These are phyloP conservation scores for Rhodamnia rubescens DNA, from an alignment of 345 rosid species.

Conservation along the genomic window DNA sequence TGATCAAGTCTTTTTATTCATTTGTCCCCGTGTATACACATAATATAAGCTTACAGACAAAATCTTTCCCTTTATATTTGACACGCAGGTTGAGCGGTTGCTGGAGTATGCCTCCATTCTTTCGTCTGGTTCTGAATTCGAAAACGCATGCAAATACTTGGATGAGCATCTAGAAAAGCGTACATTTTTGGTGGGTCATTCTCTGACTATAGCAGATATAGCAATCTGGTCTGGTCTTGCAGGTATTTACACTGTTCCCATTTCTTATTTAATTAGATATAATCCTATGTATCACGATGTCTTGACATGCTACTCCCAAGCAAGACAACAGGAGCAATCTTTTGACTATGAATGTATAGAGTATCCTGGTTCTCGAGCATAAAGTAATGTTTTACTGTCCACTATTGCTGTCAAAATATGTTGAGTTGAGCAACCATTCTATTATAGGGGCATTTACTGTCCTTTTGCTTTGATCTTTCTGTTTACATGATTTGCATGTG, in stretches of 20 bases:
- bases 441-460: background rate
- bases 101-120: constrained; percentile 58
- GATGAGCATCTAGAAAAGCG: constrained; percentile 36
- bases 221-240: constrained; percentile 85
- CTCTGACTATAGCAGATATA: constrained; percentile 67
- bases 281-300: background rate
- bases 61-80: background rate
- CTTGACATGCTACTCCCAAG: background rate
- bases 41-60: background rate
- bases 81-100: constrained; percentile 70
- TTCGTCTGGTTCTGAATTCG: constrained; percentile 73
- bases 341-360: background rate
- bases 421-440: background rate
- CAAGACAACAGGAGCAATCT: background rate
- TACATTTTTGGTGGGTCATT: constrained; percentile 63
- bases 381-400: background rate
- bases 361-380: background rate
- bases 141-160: constrained; percentile 53
- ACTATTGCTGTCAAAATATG: background rate
- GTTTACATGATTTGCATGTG: background rate
- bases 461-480: background rate
- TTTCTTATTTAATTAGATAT: background rate
- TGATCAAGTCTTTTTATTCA: background rate
- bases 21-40: background rate
- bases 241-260: constrained; percentile 24